phyloP scores from a whole-genome alignment of 371 early-diverging fungal genomes.

The Circinella minor region DNA sequence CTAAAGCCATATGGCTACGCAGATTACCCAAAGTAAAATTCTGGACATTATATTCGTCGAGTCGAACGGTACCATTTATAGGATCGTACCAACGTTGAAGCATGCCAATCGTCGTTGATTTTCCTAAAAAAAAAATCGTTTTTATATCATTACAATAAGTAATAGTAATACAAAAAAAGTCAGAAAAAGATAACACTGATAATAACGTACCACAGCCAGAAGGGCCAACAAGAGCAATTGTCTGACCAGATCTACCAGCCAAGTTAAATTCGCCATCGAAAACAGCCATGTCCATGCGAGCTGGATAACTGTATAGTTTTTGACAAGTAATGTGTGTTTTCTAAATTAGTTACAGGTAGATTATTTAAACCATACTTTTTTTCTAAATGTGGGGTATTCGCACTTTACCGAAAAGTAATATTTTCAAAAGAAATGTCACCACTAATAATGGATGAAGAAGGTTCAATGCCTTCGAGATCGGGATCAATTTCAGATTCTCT shows the following conservation, averaged over 20 bases:
- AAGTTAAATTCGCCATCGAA: constrained; percentile 77
- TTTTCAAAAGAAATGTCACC: constrained; percentile 64
- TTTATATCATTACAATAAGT: too few relatives aligned
- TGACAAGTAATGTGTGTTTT: neutral
- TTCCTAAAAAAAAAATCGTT: constrained; percentile 20
- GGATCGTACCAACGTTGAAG: constrained; percentile 89
- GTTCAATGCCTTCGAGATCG: constrained; percentile 60
- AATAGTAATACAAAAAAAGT: too few relatives aligned
- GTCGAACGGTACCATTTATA: constrained; percentile 53
- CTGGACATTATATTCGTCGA: constrained; percentile 71
- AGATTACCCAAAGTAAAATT: constrained; percentile 60
- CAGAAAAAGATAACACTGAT: too few relatives aligned
- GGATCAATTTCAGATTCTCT: constrained; percentile 74
- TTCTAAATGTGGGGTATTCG: too few relatives aligned
- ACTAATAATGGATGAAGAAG: constrained; percentile 36
- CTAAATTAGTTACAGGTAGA: too few relatives aligned
- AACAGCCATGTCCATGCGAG: constrained; percentile 7
- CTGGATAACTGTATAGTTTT: neutral
- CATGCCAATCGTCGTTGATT: constrained; percentile 81
- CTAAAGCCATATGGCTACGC: constrained; percentile 79
- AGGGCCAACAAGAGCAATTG: constrained; percentile 78
- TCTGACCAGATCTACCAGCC: constrained; percentile 72
- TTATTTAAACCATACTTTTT: too few relatives aligned
- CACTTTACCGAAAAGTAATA: constrained; percentile 71
- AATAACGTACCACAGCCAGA: constrained; percentile 47